A percentile compares a stretch with the other conserved stretches of the same genome.
Evolutionary conservation across 2,329 filamentous ascomycete species (phyloP).

Genomic region (Colletotrichum musae): DNA sequence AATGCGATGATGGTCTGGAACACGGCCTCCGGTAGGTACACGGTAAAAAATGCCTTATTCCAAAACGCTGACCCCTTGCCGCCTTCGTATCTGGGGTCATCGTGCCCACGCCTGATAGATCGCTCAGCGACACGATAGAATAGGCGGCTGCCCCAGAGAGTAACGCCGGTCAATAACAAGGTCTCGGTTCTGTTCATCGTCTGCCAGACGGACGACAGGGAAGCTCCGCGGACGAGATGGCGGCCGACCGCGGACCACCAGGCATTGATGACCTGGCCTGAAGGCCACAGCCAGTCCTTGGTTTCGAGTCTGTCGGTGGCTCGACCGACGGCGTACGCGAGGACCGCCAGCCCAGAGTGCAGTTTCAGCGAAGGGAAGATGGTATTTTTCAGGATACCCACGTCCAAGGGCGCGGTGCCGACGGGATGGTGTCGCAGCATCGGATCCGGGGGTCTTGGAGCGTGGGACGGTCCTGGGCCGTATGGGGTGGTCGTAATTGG

Average conservation of each 20-base stretch:
- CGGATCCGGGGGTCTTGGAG: background rate
- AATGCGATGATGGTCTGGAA: conserved; percentile 69
- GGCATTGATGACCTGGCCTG: conserved; percentile 67
- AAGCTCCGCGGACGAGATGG: conserved; percentile 60
- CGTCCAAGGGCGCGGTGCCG: conserved; percentile 30
- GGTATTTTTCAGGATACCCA: conserved; percentile 68
- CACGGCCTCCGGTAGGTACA: conserved; percentile 69
- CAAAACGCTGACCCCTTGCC: conserved; percentile 66
- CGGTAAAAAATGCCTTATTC: conserved; percentile 66
- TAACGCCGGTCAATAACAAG: conserved; percentile 68
- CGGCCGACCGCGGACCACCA: conserved; percentile 72
- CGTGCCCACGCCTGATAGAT: conserved; percentile 62
- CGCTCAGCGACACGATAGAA: conserved; percentile 68
- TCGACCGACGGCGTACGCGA: conserved; percentile 65
- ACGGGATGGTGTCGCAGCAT: background rate
- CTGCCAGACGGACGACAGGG: conserved; percentile 60
- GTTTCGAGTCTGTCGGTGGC: conserved; percentile 67
- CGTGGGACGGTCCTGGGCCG: background rate
- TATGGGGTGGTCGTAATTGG: background rate
- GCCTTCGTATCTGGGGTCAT: conserved; percentile 68
- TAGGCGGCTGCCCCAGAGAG: conserved; percentile 69
- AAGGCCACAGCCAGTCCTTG: conserved; percentile 73
- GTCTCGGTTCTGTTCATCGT: conserved; percentile 67
- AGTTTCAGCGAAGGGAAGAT: conserved; percentile 68
- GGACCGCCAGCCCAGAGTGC: conserved; percentile 64